Evolutionary conservation across 495 filamentous ascomycete species (phyloP), one percentile per base, ranked within the genome.

Genomic region (Saxispiralis lemnorum): DNA sequence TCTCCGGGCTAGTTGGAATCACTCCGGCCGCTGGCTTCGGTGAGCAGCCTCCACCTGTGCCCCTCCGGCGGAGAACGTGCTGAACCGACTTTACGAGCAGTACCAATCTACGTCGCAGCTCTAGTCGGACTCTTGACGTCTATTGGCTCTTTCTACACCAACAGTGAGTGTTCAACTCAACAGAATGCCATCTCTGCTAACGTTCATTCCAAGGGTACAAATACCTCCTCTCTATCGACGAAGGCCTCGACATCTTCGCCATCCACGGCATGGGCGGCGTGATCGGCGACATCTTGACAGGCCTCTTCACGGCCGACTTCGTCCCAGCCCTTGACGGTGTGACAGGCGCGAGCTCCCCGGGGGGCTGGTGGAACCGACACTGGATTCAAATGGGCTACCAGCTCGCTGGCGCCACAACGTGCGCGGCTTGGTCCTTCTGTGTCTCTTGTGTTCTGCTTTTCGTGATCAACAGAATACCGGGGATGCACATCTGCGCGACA

Each of bases 1-100:
- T 78, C 46, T 67, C 71, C n/a, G 74, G 73, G 16, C 65, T 76
- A 12, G 72, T 77, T 7, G 73, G 68, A 7, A 75, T 77, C 52
- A 78, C 73, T 0, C 74, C 72, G 4, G 73, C 71, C 13, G 71
- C 71, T 13, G 32, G 34, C 9, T 36, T 24, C 17, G 24, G 24
- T 28, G 24, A 28, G 24, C 24, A 9, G 9, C 24, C 9, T 9
- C 24, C 24, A 9, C 9, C 24, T 28, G 24, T 9, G 4, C 24
- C 5, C 24, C 9, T 28, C 24, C 5, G 5, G 5, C 4, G 4
- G 24, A 9, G 24, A 28, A 9, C 24, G 24, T 28, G 9, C 9
- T 28, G 4, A 4, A 28, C 24, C 9, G 24, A 28, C 24, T 28
- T 9, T 9, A 28, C 24, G 24, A 28, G 24, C 24, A 28, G 51